A percentile compares a stretch with the other conserved stretches of the same genome.
Conservation (phyloP, 345 rosid species). For the Ricinus communis region DNA sequence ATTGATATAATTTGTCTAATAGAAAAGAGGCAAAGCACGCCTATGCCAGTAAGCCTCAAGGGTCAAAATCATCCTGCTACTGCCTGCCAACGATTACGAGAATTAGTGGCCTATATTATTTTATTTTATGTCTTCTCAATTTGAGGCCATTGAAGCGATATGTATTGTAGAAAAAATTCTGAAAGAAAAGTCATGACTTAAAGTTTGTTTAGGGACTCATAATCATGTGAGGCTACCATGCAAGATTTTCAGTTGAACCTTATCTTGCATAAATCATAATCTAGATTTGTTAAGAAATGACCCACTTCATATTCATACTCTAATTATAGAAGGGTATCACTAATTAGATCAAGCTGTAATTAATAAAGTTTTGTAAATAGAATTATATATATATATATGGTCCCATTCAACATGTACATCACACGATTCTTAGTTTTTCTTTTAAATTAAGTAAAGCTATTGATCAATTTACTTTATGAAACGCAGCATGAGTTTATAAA, state of each 20-base stretch:
- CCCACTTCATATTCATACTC: neutral
- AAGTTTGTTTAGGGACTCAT: neutral
- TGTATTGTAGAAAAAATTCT: too few species aligned
- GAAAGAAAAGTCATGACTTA: neutral
- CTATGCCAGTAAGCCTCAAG: neutral
- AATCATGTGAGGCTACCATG: too few species aligned
- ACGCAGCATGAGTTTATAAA: too few species aligned
- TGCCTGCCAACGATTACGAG: neutral
- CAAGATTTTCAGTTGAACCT: neutral
- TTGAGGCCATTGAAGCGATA: neutral
- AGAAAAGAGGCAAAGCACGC: neutral
- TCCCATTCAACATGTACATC: too few species aligned
- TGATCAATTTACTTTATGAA: too few species aligned
- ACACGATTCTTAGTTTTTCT: too few species aligned
- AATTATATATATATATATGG: too few species aligned
- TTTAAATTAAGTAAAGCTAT: too few species aligned
- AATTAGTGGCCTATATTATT: slow-evolving; percentile 6
- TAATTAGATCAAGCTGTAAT: too few species aligned
- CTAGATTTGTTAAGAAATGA: neutral
- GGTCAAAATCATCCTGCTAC: slow-evolving; percentile 2
- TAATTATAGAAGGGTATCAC: neutral
- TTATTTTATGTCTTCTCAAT: slow-evolving; percentile 9
- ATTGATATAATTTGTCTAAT: slow-evolving; percentile 4
- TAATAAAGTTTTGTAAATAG: too few species aligned
- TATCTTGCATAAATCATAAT: neutral